A percentile compares a stretch with the other conserved stretches of the same genome.
phyloP scores from a whole-genome alignment of 2,329 filamentous ascomycete genomes.

The Apiospora phragmitis region DNA sequence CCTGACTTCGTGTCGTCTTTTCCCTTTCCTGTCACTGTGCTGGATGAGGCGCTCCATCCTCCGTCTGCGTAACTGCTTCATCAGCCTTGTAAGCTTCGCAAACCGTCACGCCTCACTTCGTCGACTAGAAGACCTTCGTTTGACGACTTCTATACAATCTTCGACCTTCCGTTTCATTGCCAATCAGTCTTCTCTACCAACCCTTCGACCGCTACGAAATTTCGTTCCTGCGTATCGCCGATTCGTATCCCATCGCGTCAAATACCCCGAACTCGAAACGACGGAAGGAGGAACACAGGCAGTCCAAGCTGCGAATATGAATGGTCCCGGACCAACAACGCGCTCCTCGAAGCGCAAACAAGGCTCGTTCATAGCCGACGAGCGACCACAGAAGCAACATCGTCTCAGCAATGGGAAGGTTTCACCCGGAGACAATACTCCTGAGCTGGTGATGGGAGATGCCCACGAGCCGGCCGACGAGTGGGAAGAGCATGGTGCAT shows the following conservation, averaged over 20 bases:
- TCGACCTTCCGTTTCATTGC: neutral
- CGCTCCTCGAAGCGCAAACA: constrained; percentile 11
- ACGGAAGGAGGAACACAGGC: neutral
- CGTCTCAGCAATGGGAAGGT: constrained; percentile 48
- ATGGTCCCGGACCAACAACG: constrained; percentile 5
- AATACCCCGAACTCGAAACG: neutral
- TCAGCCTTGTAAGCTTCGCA: constrained; percentile 3
- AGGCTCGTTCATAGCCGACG: constrained; percentile 40
- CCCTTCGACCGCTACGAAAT: neutral
- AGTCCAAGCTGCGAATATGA: constrained; percentile 6
- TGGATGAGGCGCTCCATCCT: constrained; percentile 3
- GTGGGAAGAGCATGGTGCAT: constrained; percentile 40
- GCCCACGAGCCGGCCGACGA: constrained; percentile 40
- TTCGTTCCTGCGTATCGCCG: neutral
- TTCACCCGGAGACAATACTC: constrained; percentile 51
- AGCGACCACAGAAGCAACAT: constrained; percentile 43
- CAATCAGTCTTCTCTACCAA: neutral
- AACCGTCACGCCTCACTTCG: neutral
- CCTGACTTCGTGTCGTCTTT: neutral
- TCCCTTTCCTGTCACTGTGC: neutral
- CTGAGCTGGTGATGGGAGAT: constrained; percentile 35
- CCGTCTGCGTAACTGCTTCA: constrained; percentile 10
- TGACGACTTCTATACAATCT: neutral
- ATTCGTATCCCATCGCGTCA: neutral
- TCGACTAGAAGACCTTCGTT: neutral